Conservation (phyloP, 176 grass and related monocot genomes). For the Chrysopogon serrulatus region DNA sequence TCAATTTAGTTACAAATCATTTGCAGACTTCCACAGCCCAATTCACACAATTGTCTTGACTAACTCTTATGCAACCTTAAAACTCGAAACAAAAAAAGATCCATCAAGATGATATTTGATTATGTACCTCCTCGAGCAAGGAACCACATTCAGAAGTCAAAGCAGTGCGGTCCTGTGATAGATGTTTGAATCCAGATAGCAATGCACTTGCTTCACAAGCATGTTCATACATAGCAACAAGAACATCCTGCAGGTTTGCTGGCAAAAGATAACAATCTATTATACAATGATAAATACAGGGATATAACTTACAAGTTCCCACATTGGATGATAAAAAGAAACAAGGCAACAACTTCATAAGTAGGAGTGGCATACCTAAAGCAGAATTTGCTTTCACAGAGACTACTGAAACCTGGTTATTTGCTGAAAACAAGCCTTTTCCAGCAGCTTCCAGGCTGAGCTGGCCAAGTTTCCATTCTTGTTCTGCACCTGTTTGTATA, state of each 20-base stretch:
- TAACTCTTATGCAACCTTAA: neutral
- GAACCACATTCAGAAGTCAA: constrained; percentile 97
- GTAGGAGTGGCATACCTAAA: constrained; percentile 58
- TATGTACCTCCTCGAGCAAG: constrained; percentile 91
- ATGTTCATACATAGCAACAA: constrained; percentile 58
- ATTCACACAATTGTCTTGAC: constrained; percentile 14
- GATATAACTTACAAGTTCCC: neutral
- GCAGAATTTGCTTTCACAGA: constrained; percentile 70
- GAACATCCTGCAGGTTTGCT: constrained; percentile 79
- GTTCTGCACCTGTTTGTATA: constrained; percentile 71
- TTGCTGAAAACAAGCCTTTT: constrained; percentile 71
- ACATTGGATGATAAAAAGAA: constrained; percentile 24
- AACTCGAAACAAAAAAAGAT: neutral
- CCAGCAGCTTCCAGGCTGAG: constrained; percentile 84
- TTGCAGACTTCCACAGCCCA: constrained; percentile 15
- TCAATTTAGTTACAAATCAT: neutral
- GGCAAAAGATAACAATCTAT: constrained; percentile 38
- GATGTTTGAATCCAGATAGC: constrained; percentile 76
- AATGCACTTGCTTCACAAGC: constrained; percentile 56
- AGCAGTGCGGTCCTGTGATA: constrained; percentile 81
- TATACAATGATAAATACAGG: constrained; percentile 8
- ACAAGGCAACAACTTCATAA: neutral
- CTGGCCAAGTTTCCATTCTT: constrained; percentile 81
- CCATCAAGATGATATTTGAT: constrained; percentile 18
- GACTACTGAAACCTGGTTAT: constrained; percentile 65